Evolutionary conservation across 345 rosid species (phyloP).

Genomic region (Ceriops tagal): DNA sequence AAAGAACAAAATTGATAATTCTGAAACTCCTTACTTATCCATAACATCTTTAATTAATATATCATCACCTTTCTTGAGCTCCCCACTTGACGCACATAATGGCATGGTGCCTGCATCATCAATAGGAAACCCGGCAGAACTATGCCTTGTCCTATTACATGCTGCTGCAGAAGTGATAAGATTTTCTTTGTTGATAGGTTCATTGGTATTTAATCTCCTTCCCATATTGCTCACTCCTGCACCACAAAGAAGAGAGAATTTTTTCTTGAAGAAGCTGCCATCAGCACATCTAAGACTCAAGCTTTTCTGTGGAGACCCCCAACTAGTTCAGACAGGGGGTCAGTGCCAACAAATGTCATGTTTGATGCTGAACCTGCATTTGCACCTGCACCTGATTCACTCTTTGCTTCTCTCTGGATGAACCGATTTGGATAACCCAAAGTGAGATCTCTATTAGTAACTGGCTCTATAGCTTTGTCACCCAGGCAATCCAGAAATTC

Average conservation of each 20-base stretch:
- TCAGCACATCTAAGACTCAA: conserved; percentile 70
- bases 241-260: conserved; percentile 38
- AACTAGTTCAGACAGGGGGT: conserved; percentile 74
- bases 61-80: conserved; percentile 25
- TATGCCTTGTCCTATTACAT: conserved; percentile 14
- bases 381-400: conserved; percentile 78
- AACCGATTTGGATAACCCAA: conserved; percentile 33
- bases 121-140: conserved; percentile 17
- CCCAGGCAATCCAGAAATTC: conserved; percentile 39
- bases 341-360: conserved; percentile 48
- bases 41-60: no score
- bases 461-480: conserved; percentile 43
- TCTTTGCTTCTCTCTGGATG: conserved; percentile 30
- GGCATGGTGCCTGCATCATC: conserved; percentile 25
- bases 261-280: conserved; percentile 45
- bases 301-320: conserved; percentile 92
- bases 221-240: conserved; percentile 36
- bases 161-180: conserved; percentile 5
- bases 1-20: no score
- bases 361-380: conserved; percentile 61
- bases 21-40: no score
- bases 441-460: conserved; percentile 40
- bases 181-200: conserved; percentile 21
- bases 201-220: conserved; percentile 20
- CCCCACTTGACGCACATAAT: conserved; percentile 22